Conservation (phyloP, 768 basidiomycete genomes). For the Psilocybe cyanescens region DNA sequence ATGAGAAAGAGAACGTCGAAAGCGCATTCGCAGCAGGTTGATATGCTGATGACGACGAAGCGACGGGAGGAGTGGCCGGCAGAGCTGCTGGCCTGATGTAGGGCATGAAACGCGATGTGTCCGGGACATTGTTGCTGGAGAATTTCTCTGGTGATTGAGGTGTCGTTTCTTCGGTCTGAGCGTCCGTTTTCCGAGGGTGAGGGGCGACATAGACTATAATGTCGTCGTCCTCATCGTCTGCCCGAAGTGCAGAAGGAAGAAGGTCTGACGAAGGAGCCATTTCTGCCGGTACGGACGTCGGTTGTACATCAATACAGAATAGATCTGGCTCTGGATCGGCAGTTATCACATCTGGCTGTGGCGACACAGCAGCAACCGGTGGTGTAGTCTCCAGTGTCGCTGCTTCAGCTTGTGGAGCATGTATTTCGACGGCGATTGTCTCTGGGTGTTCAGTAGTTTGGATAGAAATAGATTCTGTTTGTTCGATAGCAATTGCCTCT, state of each 20-base stretch:
- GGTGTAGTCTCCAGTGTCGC: neutral
- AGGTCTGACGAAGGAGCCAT: constrained; percentile 16
- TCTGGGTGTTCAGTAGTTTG: neutral
- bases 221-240: constrained; percentile 57
- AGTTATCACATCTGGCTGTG: neutral
- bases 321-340: neutral
- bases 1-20: constrained; percentile 36
- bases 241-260: constrained; percentile 22
- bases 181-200: constrained; percentile 49
- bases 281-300: constrained; percentile 26
- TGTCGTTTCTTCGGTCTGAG: constrained; percentile 4
- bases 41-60: neutral
- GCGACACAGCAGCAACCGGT: neutral
- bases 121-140: neutral
- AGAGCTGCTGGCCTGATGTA: constrained; percentile 23
- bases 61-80: constrained; percentile 8
- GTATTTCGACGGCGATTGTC: neutral
- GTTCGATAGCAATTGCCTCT: neutral
- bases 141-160: neutral
- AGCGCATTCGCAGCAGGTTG: constrained; percentile 7
- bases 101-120: constrained; percentile 27
- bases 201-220: constrained; percentile 80
- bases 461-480: neutral
- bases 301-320: constrained; percentile 18
- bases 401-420: neutral